A percentile compares a stretch with the other conserved stretches of the same genome.
These are phyloP conservation scores for Sclerotinia spermophila DNA, from an alignment of 2,329 filamentous ascomycete genomes.

Conservation along the genomic window DNA sequence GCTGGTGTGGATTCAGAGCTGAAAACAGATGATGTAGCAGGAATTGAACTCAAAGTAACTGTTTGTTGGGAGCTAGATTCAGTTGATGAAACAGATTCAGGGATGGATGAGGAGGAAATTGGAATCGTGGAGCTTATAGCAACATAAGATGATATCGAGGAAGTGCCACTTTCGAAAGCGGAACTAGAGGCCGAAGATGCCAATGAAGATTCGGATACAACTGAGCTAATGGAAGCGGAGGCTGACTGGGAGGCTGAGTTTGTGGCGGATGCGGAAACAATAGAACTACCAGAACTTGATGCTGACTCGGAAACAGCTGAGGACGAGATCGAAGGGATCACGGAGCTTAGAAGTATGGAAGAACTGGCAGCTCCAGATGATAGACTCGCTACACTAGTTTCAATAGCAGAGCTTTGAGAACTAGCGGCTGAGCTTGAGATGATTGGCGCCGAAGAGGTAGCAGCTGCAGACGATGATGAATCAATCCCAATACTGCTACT, in stretches of 20 bases:
- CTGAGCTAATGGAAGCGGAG: neutral
- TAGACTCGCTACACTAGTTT: neutral
- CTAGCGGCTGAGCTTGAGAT: neutral
- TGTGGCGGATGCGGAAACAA: neutral
- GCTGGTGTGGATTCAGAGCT: neutral
- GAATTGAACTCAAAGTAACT: neutral
- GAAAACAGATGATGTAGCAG: neutral
- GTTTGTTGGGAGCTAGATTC: neutral
- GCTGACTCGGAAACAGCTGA: neutral
- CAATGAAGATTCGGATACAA: neutral
- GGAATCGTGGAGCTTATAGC: neutral
- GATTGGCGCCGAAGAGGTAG: neutral
- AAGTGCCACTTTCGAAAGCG: neutral
- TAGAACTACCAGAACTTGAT: neutral
- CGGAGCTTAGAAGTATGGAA: too few species aligned
- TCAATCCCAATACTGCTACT: neutral
- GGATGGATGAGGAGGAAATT: neutral
- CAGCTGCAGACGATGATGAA: neutral
- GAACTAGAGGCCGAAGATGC: neutral
- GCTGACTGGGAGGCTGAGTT: neutral
- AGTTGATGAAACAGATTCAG: neutral
- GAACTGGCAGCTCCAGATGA: neutral
- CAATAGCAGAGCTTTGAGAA: neutral
- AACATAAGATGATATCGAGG: neutral
- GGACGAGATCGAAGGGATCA: neutral